Evolutionary conservation across 192 early-diverging fungal species (phyloP).

Genomic region (Backusella circina): DNA sequence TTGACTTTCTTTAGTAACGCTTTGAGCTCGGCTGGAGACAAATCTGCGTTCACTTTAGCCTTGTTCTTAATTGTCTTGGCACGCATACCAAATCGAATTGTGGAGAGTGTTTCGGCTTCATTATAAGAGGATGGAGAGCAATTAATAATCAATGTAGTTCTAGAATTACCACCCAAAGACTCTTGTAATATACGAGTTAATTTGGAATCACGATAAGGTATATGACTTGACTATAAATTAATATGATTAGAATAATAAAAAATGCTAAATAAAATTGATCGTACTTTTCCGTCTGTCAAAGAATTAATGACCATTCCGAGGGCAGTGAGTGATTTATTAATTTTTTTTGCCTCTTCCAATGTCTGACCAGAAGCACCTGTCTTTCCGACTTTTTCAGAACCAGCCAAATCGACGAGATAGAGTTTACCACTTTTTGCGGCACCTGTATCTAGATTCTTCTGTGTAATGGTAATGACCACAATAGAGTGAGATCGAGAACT

Average conservation of each 20-base stretch:
- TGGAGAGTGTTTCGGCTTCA: slow-evolving; percentile 91
- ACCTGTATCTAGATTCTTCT: slow-evolving; percentile 90
- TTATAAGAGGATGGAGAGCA: slow-evolving; percentile 99
- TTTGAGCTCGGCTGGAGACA: slow-evolving; percentile 94
- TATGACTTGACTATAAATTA: slow-evolving; percentile 80
- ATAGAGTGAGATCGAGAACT: slow-evolving; percentile 98
- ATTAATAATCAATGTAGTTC: slow-evolving; percentile 99
- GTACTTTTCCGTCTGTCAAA: slow-evolving; percentile 94
- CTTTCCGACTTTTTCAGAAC: slow-evolving; percentile 98
- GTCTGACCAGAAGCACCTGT: slow-evolving; percentile 97
- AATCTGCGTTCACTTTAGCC: slow-evolving; percentile 98
- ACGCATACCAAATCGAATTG: slow-evolving; percentile 95
- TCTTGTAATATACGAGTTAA: slow-evolving; percentile 99
- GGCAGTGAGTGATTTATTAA: slow-evolving; percentile 97
- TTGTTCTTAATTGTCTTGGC: slow-evolving; percentile 99
- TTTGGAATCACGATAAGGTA: slow-evolving; percentile 99
- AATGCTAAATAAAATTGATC: background rate
- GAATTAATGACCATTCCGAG: slow-evolving; percentile 99
- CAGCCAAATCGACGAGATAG: slow-evolving; percentile 98
- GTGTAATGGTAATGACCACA: slow-evolving; percentile 91
- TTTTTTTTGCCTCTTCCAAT: slow-evolving; percentile 99
- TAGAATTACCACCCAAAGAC: slow-evolving; percentile 98
- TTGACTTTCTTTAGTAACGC: slow-evolving; percentile 88
- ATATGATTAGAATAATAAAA: background rate
- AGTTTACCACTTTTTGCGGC: slow-evolving; percentile 88